Evolutionary conservation across 2,329 filamentous ascomycete species (phyloP), one percentile per base, ranked within the genome.

Genomic region (Chaetomium sp.): DNA sequence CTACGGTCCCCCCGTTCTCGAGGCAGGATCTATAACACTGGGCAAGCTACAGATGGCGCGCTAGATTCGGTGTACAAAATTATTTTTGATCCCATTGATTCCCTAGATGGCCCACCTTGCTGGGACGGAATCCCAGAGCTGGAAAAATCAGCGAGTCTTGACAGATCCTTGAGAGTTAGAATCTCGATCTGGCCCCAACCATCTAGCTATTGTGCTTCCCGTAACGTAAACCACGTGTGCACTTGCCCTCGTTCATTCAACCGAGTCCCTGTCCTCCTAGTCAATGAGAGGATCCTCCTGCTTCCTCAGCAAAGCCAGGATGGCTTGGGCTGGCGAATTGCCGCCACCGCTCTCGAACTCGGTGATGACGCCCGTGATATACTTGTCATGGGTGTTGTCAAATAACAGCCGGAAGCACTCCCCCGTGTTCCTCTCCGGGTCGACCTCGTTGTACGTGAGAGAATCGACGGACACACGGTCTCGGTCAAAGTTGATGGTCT

Each of bases 341-440:
- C 94, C 95, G 74, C 94, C 88, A 76, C 97, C 95, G 12, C 93
- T 97, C 65, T 98, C 88, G 59, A 98, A 88, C 79, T 99, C 95
- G 3, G 93, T 97, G 57, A 98, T 87, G 49, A 99, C 89, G 77
- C 93, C 90, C 47, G 91, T 89, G 69, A 98, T 88, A 73, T 92
- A 93, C 72, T 92, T 90, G 4, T 92, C 91, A 16, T 90, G 90
- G 0, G 95, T 99, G 56, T 94, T 91, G 76, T 99, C 95, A 74
- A 96, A 97, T 78, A 98, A 87, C 66, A 97, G 83, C 21, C 85
- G 77, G 74, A 87, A 85, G 3, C 77, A 78, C 47, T 80, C 79
- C 21, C 79, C 78, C 19, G 82, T 80, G 78, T 78, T 92, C 83
- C 76, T 90, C 86, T 77, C 92, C 73, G 76, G 93, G 84, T 78